Evolutionary conservation across 202 grass and related monocot species (phyloP), one percentile per base, ranked within the genome.

Genomic region (Dendrocalamus latiflorus): DNA sequence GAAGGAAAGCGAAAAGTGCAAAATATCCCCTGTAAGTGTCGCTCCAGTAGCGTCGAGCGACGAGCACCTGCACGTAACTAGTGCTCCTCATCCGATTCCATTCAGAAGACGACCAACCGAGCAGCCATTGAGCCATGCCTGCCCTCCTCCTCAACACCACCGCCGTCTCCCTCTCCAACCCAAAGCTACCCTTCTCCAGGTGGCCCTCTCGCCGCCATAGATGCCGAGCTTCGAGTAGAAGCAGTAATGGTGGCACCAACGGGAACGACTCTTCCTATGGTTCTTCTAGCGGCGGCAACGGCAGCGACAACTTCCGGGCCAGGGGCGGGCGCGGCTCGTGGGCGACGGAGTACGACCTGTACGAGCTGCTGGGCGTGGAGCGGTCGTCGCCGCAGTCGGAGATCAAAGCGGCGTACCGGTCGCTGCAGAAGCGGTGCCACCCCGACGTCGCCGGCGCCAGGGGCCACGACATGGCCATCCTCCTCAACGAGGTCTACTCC

Each of bases 401-500:
- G 91, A 99, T 99, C 87, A 99, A 99, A 66, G 87, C 87, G 14
- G 89, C 91, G 28, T 99, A 99, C 72, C 86, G 96, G 12, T 58
- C 93, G 51, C 87, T 99, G 57, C 96, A 99, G 87, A 99, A 99
- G 87, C 87, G 91, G 72, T 99, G 96, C 87, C 96, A 99, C 79
- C 96, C 93, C 13, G 93, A 99, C 85, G 83, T 99, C 64, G 92
- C 89, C n/a, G 92, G 80, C 20, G 75, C 76, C 16, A 50, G 65
- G 4, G 78, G 74, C 5, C 96, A 98, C 81, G 93, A 93, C 87
- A 95, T 98, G 96, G 91, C 96, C 72, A 78, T 98, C 80, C 66
- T 98, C 7, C 96, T 98, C 33, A 98, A 98, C 87, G 91, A 98
- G 73, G 83, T 90, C 6, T 98, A 98, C 75, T 86, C 93, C 66